Evolutionary conservation across 331 rosid species (phyloP), one percentile per base, ranked within the genome.

Genomic region (Erythrophleum ivorense): DNA sequence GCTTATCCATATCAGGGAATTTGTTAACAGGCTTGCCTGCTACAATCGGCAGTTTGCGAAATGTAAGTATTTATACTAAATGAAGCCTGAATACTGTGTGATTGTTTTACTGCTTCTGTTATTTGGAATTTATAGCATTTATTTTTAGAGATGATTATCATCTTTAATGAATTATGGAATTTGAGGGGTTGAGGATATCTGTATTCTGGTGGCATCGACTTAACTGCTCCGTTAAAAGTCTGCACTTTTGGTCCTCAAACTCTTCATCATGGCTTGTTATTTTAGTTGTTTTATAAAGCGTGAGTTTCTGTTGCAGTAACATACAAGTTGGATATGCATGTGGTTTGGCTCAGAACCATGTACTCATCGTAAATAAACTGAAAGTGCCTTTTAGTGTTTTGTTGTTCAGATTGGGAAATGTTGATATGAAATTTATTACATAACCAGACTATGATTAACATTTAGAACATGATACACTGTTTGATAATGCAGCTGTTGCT

Each of bases 1-100:
- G 86, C 88, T 77, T 96, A 79, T 92, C 98, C 65, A 88, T 96
- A 88, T 88, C 97, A 5, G 88, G 89, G 71, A 96, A 96, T 83
- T 69, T 78, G 79, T 77, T 96, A 65, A 78, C 89, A 75, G 77
- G 63, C 80, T 85, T 96, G 91, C 99, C 99, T 11, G 85, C 85
- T 9, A 94, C 98, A 55, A 92, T 96, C 80, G 99, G 99, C 82
- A 96, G 98, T 90, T 88, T 96, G 91, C 92, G 97, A 76, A 94
- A 92, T 91, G 99, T 94, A 89, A 90, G 93, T 78, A 63, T 46
- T 54, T 70, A 50, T 78, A 60, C 33, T 72, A 65, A 10, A 6
- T 80, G 84, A 65, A 66, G 57, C 73, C 66, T 73, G 64, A 53
- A 72, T 80, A 74, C 53, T 75, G 18, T 80, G 73, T 18, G n/a